These are phyloP conservation scores for Pochonia chlamydosporia DNA, from an alignment of 2,329 filamentous ascomycete species.

Conservation along the genomic window DNA sequence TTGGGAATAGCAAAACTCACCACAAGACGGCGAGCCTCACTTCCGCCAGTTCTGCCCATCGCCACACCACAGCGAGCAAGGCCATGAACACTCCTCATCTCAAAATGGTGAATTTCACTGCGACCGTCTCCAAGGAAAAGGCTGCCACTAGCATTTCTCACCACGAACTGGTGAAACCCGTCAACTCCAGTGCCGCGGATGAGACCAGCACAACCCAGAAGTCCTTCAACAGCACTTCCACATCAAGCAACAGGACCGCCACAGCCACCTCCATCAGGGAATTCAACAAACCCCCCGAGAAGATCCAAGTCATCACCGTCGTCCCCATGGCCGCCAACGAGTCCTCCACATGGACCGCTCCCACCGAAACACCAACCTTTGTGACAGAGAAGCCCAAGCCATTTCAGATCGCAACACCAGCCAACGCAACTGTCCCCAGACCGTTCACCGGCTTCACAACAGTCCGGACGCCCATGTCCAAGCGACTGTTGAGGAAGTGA, in stretches of 20 bases:
- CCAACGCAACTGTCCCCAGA: not conserved
- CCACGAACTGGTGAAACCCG: too few species aligned
- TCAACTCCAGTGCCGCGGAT: too few species aligned
- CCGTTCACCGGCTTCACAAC: conserved; percentile 1
- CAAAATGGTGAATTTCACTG: not conserved
- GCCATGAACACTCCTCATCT: not conserved
- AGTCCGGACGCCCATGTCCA: not conserved
- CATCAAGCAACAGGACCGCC: too few species aligned
- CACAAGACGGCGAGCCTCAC: not conserved
- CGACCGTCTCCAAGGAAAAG: not conserved
- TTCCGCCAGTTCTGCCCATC: not conserved
- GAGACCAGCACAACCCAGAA: not conserved
- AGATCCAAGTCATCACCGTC: not conserved
- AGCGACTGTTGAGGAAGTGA: not conserved
- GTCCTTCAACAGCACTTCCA: conserved; percentile 1
- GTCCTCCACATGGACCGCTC: not conserved
- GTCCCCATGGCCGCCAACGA: not conserved
- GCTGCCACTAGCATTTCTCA: too few species aligned
- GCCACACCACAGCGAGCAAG: not conserved
- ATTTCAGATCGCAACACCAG: not conserved
- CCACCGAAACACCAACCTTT: not conserved
- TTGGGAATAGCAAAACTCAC: too few species aligned
- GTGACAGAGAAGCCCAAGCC: not conserved
- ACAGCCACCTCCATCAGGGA: not conserved
- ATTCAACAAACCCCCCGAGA: not conserved